phyloP scores from a whole-genome alignment of 345 rosid genomes.

The Salix dunnii region DNA sequence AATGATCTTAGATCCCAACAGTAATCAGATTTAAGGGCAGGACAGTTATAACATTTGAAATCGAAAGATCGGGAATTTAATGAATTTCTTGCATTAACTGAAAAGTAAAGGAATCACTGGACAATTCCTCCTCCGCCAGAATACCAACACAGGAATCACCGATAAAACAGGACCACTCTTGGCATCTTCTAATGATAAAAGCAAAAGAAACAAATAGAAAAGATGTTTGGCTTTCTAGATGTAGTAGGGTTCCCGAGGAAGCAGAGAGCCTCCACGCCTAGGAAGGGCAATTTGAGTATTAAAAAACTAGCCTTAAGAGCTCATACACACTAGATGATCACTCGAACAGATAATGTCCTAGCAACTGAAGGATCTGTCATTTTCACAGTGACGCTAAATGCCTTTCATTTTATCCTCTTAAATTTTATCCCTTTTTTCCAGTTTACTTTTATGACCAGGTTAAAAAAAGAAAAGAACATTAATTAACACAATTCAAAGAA shows the following conservation, averaged over 20 bases:
- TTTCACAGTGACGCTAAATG: slow-evolving; percentile 21
- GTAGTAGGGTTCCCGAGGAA: slow-evolving; percentile 14
- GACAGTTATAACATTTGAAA: not conserved
- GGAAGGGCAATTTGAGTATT: slow-evolving; percentile 22
- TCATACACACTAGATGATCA: slow-evolving; percentile 16
- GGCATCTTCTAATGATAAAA: slow-evolving; percentile 29
- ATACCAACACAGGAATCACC: not conserved
- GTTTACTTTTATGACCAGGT: not conserved
- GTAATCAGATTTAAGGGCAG: not conserved
- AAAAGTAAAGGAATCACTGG: not conserved
- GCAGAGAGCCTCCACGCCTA: slow-evolving; percentile 33
- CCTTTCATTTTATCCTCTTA: not conserved
- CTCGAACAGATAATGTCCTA: slow-evolving; percentile 38
- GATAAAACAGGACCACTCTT: slow-evolving; percentile 19
- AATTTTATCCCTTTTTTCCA: not conserved
- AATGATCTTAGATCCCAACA: not conserved
- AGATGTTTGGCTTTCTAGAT: slow-evolving; percentile 39
- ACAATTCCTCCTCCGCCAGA: not conserved
- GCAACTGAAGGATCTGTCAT: slow-evolving; percentile 31
- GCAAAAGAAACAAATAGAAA: slow-evolving; percentile 30
- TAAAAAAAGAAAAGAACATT: not conserved
- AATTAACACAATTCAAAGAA: not conserved
- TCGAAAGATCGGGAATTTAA: not conserved
- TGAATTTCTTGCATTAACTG: not conserved
- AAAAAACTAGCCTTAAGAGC: not conserved